Evolutionary conservation across 2,329 filamentous ascomycete genomes (phyloP).

Genomic region (Coniosporium tulheliwenetii): DNA sequence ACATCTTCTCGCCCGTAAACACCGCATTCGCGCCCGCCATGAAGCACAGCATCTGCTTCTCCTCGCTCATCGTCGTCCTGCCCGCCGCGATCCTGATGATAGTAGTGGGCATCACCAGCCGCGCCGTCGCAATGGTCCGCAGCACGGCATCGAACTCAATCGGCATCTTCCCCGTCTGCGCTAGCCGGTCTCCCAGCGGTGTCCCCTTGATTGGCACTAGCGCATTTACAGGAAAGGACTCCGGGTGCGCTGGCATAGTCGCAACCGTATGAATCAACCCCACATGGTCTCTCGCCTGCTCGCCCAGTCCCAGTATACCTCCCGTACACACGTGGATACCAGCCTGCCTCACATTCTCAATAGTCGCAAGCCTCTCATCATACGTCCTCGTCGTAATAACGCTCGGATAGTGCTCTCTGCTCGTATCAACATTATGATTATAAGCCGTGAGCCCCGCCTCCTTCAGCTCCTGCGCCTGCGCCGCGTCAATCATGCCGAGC

Average conservation of each 20-base stretch:
- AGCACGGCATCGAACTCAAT: constrained; percentile 66
- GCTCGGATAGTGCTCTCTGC: constrained; percentile 72
- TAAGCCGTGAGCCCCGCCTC: constrained; percentile 77
- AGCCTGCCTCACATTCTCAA: constrained; percentile 66
- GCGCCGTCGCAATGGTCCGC: constrained; percentile 69
- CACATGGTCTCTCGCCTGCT: constrained; percentile 63
- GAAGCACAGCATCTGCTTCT: constrained; percentile 81
- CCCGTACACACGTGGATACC: constrained; percentile 85
- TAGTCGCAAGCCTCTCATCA: constrained; percentile 70
- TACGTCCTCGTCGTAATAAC: constrained; percentile 78
- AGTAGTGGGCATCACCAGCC: constrained; percentile 68
- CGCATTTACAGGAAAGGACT: constrained; percentile 84
- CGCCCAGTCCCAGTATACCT: constrained; percentile 74
- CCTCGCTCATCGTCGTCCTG: constrained; percentile 68
- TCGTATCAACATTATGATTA: constrained; percentile 90
- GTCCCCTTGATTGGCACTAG: constrained; percentile 85
- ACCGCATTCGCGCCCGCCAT: constrained; percentile 87
- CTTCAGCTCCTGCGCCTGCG: constrained; percentile 69
- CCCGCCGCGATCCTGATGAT: constrained; percentile 81
- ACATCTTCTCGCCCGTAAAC: constrained; percentile 90
- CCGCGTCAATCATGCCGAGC: constrained; percentile 74
- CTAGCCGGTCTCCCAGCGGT: constrained; percentile 52
- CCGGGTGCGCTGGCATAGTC: constrained; percentile 66
- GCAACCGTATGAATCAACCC: constrained; percentile 72
- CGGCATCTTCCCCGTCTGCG: constrained; percentile 23